Percentiles rank a stretch among this genome's conserved stretches.
These are phyloP conservation scores for Mycena olivaceomarginata DNA, from an alignment of 768 basidiomycete species.

Conservation along the genomic window DNA sequence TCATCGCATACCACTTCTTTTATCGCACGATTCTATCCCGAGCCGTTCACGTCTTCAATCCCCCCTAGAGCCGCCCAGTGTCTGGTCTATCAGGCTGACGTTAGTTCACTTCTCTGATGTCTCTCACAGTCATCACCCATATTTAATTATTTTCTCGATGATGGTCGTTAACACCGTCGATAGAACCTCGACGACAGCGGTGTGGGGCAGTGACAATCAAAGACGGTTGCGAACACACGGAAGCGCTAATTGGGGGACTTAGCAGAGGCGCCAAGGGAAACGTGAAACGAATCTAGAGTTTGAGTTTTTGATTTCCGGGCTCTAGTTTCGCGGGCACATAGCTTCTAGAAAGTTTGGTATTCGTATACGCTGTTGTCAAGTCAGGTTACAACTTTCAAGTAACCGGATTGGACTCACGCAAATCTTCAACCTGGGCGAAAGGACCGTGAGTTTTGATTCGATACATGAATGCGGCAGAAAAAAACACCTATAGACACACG, in stretches of 20 bases:
- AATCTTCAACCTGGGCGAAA: constrained; percentile 65
- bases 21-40: neutral
- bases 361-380: constrained; percentile 62
- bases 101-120: neutral
- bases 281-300: too few species aligned
- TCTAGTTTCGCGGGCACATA: too few species aligned
- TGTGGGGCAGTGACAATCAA: neutral
- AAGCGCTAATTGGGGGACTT: too few species aligned
- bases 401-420: constrained; percentile 47
- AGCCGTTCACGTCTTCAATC: neutral
- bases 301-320: too few species aligned
- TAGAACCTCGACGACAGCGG: constrained; percentile 4
- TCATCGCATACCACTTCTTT: neutral
- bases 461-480: too few species aligned
- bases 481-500: constrained; percentile 60
- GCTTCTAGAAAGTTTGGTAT: constrained; percentile 66
- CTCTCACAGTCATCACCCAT: neutral
- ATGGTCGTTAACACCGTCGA: constrained; percentile 1
- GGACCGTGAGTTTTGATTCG: neutral
- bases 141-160: neutral
- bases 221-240: neutral
- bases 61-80: neutral
- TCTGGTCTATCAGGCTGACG: neutral
- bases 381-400: neutral
- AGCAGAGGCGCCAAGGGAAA: neutral